Evolutionary conservation across 495 filamentous ascomycete species (phyloP).

Genomic region (Niebla homalea): DNA sequence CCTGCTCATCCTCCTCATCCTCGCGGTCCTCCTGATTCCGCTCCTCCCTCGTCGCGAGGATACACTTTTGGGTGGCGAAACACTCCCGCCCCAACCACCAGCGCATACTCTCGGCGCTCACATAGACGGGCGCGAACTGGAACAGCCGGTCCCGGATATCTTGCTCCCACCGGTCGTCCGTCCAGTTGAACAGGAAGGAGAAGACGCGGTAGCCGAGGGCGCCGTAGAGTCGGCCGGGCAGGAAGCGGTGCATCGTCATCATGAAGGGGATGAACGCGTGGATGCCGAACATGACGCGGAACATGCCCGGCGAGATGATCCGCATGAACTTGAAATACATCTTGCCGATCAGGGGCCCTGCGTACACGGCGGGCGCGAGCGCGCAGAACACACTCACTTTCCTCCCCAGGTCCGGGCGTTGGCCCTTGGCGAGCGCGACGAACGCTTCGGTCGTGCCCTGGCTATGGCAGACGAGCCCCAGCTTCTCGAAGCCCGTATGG

Average conservation of each 20-base stretch:
- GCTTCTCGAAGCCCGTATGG: slow-evolving; percentile 71
- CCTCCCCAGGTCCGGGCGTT: slow-evolving; percentile 75
- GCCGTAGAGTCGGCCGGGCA: slow-evolving; percentile 63
- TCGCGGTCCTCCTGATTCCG: slow-evolving; percentile 49
- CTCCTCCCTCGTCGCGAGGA: slow-evolving; percentile 65
- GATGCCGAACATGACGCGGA: slow-evolving; percentile 78
- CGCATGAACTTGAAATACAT: slow-evolving; percentile 91
- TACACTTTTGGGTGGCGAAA: slow-evolving; percentile 85
- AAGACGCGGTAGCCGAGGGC: slow-evolving; percentile 82
- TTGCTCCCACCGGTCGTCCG: slow-evolving; percentile 73
- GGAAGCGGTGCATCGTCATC: slow-evolving; percentile 62
- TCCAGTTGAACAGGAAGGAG: slow-evolving; percentile 83
- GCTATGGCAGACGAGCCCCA: slow-evolving; percentile 76
- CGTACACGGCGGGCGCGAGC: slow-evolving; percentile 83
- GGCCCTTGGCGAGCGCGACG: slow-evolving; percentile 81
- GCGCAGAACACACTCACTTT: slow-evolving; percentile 87
- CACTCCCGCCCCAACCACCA: slow-evolving; percentile 93
- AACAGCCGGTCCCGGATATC: slow-evolving; percentile 74
- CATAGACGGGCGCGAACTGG: slow-evolving; percentile 82
- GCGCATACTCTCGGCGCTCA: slow-evolving; percentile 78
- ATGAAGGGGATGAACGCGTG: slow-evolving; percentile 93
- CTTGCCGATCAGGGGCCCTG: slow-evolving; percentile 72
- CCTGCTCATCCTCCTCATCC: slow-evolving; percentile 23
- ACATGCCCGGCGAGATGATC: slow-evolving; percentile 58
- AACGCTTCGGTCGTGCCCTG: slow-evolving; percentile 89